Evolutionary conservation across 495 filamentous ascomycete species (phyloP).

Genomic region (Pyronema domesticum): DNA sequence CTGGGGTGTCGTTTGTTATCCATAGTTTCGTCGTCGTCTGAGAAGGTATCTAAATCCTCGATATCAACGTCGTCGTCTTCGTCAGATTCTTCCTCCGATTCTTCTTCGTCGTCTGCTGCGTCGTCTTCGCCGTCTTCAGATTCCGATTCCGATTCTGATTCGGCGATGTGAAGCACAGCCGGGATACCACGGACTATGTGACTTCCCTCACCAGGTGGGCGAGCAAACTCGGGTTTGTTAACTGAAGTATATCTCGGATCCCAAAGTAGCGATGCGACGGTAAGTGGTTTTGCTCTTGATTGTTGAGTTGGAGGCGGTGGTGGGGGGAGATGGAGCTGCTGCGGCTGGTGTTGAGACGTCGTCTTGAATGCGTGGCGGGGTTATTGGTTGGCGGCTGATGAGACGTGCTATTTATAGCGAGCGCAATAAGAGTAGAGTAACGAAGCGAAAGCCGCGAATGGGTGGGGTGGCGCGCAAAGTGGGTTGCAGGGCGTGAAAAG

Average conservation of each 20-base stretch:
- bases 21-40: conserved; percentile 33
- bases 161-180: background rate
- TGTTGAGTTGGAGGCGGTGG: background rate
- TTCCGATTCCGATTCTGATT: conserved; percentile 12
- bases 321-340: background rate
- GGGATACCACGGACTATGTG: conserved; percentile 5
- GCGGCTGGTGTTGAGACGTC: background rate
- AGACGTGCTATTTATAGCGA: background rate
- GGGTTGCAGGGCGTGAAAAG: too few relatives aligned
- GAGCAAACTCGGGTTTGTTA: conserved; percentile 16
- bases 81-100: conserved; percentile 5
- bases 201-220: conserved; percentile 2
- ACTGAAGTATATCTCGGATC: conserved; percentile 26
- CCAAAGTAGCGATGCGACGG: conserved; percentile 31
- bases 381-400: background rate
- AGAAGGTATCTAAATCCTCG: background rate
- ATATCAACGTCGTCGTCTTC: conserved; percentile 3
- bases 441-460: too few relatives aligned
- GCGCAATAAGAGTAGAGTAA: too few relatives aligned
- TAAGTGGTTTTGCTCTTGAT: conserved; percentile 9
- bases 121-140: conserved; percentile 2
- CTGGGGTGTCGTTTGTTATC: conserved; percentile 78
- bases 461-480: too few relatives aligned
- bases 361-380: background rate
- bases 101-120: conserved; percentile 11